Conservation (phyloP, 257 asterid genomes). For the Nyctanthes arbortristis region DNA sequence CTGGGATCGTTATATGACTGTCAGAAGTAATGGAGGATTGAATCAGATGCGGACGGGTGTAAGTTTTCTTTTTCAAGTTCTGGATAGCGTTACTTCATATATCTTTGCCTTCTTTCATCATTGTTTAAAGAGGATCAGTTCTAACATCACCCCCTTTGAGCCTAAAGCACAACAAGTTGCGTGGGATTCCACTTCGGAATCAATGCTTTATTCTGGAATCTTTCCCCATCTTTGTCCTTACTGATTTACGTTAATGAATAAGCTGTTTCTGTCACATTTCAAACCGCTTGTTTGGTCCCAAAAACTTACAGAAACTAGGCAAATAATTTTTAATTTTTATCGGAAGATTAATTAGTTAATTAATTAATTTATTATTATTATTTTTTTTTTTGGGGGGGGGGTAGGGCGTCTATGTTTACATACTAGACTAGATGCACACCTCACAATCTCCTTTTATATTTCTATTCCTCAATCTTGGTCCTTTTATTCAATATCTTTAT, state of each 20-base stretch:
- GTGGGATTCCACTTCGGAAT: constrained; percentile 6
- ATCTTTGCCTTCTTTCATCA: constrained; percentile 12
- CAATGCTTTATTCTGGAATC: constrained; percentile 6
- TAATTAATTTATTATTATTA: no score
- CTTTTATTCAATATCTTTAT: not conserved
- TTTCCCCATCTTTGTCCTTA: not conserved
- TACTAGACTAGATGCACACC: not conserved
- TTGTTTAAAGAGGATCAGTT: constrained; percentile 2
- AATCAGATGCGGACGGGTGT: constrained; percentile 99
- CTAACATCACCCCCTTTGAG: not conserved
- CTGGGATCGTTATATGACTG: constrained; percentile 78
- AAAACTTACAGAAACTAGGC: not conserved
- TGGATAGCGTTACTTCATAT: constrained; percentile 8
- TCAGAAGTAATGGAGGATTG: constrained; percentile 86
- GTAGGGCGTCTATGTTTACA: not conserved
- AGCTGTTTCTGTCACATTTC: not conserved
- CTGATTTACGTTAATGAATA: constrained; percentile 2
- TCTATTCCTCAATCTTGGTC: not conserved
- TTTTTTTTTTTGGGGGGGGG: no score
- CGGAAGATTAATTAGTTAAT: no score
- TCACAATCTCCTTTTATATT: not conserved
- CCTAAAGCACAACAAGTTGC: not conserved
- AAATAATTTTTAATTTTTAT: no score
- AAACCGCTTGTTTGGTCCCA: not conserved
- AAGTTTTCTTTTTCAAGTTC: constrained; percentile 25